Conservation (phyloP, 2,329 filamentous ascomycete species). For the Truncatella angustata region DNA sequence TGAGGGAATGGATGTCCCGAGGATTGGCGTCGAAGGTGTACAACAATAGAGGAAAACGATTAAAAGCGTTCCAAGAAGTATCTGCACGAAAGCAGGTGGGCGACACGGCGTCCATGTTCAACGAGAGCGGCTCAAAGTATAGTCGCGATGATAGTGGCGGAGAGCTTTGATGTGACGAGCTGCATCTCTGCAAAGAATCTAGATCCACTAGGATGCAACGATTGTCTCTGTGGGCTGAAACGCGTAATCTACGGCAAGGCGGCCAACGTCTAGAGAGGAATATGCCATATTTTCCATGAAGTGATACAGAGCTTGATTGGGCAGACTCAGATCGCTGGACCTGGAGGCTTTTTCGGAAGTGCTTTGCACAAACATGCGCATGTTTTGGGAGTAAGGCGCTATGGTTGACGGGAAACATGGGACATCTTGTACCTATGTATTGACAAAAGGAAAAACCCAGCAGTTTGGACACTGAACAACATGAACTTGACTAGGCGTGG, state of each 20-base stretch:
- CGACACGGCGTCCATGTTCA: conserved; percentile 58
- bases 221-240: too few relatives aligned
- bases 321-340: not conserved
- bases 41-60: conserved; percentile 52
- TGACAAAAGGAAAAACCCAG: too few relatives aligned
- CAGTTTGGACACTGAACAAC: too few relatives aligned
- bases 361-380: not conserved
- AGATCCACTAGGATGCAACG: too few relatives aligned
- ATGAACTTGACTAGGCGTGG: too few relatives aligned
- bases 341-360: not conserved
- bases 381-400: not conserved
- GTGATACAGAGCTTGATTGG: too few relatives aligned
- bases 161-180: not conserved
- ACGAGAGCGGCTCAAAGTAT: conserved; percentile 7
- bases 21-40: conserved; percentile 60
- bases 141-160: conserved; percentile 8
- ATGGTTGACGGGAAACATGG: not conserved
- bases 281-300: too few relatives aligned
- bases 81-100: conserved; percentile 88
- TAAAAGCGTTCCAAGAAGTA: conserved; percentile 66
- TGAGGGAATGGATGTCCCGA: conserved; percentile 69
- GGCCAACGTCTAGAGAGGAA: too few relatives aligned
- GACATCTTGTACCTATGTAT: not conserved
- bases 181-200: too few relatives aligned
- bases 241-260: too few relatives aligned